These are phyloP conservation scores for Monosporascus sp. DNA, from an alignment of 2,329 filamentous ascomycete genomes.

Conservation along the genomic window DNA sequence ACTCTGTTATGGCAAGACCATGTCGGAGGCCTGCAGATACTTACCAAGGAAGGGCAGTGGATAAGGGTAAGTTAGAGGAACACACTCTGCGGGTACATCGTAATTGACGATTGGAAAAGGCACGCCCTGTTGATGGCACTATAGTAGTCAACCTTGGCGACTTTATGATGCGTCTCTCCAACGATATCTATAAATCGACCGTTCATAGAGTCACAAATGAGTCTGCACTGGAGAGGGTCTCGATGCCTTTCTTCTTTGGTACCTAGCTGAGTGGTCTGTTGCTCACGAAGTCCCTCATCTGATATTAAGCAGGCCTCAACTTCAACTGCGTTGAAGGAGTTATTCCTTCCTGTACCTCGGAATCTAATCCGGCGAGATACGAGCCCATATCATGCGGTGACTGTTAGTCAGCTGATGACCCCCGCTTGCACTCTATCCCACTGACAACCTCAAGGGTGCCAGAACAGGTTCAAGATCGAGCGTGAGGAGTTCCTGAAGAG, in stretches of 20 bases:
- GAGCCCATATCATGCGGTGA: slow-evolving; percentile 47
- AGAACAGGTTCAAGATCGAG: slow-evolving; percentile 27
- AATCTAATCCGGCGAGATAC: slow-evolving; percentile 41
- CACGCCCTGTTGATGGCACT: slow-evolving; percentile 38
- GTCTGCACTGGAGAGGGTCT: slow-evolving; percentile 36
- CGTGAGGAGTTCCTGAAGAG: slow-evolving; percentile 20
- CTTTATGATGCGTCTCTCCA: slow-evolving; percentile 44
- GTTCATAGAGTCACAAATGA: slow-evolving; percentile 46
- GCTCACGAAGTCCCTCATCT: neutral
- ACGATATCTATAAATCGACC: slow-evolving; percentile 44
- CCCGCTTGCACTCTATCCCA: neutral
- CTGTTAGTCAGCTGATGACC: slow-evolving; percentile 19
- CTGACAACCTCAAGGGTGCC: slow-evolving; percentile 21
- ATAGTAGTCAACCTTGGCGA: slow-evolving; percentile 49
- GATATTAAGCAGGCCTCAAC: slow-evolving; percentile 35
- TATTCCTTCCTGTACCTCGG: slow-evolving; percentile 40
- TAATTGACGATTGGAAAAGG: slow-evolving; percentile 16
- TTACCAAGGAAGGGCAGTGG: slow-evolving; percentile 38
- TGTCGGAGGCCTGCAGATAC: slow-evolving; percentile 35
- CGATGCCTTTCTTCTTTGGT: slow-evolving; percentile 54
- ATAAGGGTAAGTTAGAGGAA: slow-evolving; percentile 25
- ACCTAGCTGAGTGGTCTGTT: slow-evolving; percentile 2
- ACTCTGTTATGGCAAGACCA: slow-evolving; percentile 45
- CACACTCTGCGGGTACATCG: neutral
- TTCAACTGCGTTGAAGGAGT: slow-evolving; percentile 45